Evolutionary conservation across 2,329 filamentous ascomycete species (phyloP).

Genomic region (Elsinoe fawcettii): DNA sequence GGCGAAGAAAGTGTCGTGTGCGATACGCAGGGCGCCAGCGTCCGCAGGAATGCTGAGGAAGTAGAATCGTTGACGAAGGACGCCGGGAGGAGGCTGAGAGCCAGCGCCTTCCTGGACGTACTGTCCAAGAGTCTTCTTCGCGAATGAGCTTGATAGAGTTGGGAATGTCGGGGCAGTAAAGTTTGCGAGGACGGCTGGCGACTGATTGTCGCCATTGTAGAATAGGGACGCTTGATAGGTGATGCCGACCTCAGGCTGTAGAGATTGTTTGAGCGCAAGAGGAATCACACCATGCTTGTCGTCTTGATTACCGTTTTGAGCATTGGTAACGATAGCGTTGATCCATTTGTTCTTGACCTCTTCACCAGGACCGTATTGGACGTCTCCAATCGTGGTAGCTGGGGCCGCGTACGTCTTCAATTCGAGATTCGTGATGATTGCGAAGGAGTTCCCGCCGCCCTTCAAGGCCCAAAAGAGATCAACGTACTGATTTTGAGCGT

Average conservation of each 20-base stretch:
- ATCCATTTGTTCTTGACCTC: slow-evolving; percentile 21
- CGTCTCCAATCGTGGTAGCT: slow-evolving; percentile 1
- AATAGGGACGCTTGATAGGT: slow-evolving; percentile 5
- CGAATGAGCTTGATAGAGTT: background rate
- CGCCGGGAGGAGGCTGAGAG: background rate
- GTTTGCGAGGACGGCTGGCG: slow-evolving; percentile 1
- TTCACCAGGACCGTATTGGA: slow-evolving; percentile 14
- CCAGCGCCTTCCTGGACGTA: background rate
- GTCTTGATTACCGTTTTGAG: slow-evolving; percentile 17
- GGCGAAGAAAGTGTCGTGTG: slow-evolving; percentile 4
- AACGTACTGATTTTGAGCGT: slow-evolving; percentile 17
- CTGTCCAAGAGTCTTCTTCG: background rate
- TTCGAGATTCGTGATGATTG: slow-evolving; percentile 24
- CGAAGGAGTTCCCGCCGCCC: slow-evolving; percentile 24
- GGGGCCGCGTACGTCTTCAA: slow-evolving; percentile 24
- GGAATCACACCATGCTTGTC: slow-evolving; percentile 8
- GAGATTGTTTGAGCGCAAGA: background rate
- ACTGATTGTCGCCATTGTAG: slow-evolving; percentile 3
- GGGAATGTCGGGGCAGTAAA: slow-evolving; percentile 2
- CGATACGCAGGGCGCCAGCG: background rate
- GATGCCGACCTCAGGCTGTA: slow-evolving; percentile 3
- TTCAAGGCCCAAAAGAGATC: slow-evolving; percentile 27
- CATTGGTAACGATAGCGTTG: slow-evolving; percentile 18
- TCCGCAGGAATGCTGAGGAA: slow-evolving; percentile 2
- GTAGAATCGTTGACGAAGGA: slow-evolving; percentile 9